Conservation (phyloP, 371 early-diverging fungal species). For the Apophysomyces trapeziformis region DNA sequence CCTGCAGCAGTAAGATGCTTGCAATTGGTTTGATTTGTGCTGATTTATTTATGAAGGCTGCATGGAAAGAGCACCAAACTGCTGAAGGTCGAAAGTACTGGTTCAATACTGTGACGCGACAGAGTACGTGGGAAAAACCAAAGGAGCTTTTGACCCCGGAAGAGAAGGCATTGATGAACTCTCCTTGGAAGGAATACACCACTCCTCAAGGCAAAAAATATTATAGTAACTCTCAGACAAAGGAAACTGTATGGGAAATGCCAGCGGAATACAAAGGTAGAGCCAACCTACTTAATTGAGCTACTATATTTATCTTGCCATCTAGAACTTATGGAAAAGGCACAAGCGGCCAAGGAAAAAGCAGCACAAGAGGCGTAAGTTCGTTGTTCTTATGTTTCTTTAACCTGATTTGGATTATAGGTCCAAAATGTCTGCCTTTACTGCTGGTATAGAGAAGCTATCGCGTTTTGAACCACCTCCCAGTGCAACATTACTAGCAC, state of each 20-base stretch:
- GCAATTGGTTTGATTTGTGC: constrained; percentile 8
- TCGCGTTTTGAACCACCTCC: constrained; percentile 26
- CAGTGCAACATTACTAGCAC: constrained; percentile 21
- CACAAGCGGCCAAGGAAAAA: constrained; percentile 38
- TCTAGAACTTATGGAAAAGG: constrained; percentile 45
- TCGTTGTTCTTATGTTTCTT: not conserved
- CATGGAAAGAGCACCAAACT: constrained; percentile 82
- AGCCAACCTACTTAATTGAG: not conserved
- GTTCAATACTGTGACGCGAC: constrained; percentile 79
- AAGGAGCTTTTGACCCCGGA: constrained; percentile 85
- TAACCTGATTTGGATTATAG: not conserved
- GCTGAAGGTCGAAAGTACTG: constrained; percentile 87
- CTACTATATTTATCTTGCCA: constrained; percentile 1
- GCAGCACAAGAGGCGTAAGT: constrained; percentile 35
- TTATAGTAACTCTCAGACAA: constrained; percentile 84
- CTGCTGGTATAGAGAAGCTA: constrained; percentile 17
- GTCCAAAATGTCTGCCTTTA: not conserved
- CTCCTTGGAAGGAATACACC: constrained; percentile 89
- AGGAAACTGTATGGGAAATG: constrained; percentile 86
- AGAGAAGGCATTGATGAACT: constrained; percentile 74
- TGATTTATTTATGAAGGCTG: constrained; percentile 19
- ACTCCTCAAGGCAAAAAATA: constrained; percentile 86
- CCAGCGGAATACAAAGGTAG: constrained; percentile 78
- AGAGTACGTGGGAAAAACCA: constrained; percentile 95
- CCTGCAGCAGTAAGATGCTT: constrained; percentile 17